phyloP scores from a whole-genome alignment of 345 rosid genomes.

The Corchorus olitorius region DNA sequence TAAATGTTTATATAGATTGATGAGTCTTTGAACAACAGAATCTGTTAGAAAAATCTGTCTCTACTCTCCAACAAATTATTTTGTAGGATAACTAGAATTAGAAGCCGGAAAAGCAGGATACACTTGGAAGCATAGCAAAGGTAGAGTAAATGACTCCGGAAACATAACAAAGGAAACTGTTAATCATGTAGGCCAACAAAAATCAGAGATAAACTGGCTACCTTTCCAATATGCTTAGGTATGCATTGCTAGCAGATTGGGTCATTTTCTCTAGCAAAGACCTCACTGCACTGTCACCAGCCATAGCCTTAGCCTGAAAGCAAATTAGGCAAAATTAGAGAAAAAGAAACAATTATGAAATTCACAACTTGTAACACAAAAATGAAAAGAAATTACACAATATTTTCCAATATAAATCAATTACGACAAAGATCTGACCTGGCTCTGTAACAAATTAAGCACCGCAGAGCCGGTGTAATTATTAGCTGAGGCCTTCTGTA shows the following conservation, averaged over 20 bases:
- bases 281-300: slow-evolving; percentile 93
- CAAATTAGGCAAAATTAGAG: slow-evolving; percentile 31
- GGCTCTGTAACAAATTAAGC: slow-evolving; percentile 94
- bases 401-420: background rate
- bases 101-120: background rate
- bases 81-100: slow-evolving; percentile 7
- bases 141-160: background rate
- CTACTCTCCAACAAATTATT: background rate
- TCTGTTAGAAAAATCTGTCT: background rate
- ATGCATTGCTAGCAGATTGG: slow-evolving; percentile 91
- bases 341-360: slow-evolving; percentile 13
- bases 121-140: background rate
- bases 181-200: background rate
- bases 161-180: background rate
- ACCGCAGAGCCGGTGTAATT: slow-evolving; percentile 83
- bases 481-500: slow-evolving; percentile 76
- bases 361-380: slow-evolving; percentile 10
- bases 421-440: slow-evolving; percentile 46
- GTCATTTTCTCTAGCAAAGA: slow-evolving; percentile 96
- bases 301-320: slow-evolving; percentile 90
- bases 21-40: background rate
- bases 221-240: slow-evolving; percentile 96
- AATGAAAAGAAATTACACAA: slow-evolving; percentile 1
- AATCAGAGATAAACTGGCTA: slow-evolving; percentile 19
- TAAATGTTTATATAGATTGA: background rate